phyloP scores from a whole-genome alignment of 768 basidiomycete genomes.

The Ephemerocybe angulata region DNA sequence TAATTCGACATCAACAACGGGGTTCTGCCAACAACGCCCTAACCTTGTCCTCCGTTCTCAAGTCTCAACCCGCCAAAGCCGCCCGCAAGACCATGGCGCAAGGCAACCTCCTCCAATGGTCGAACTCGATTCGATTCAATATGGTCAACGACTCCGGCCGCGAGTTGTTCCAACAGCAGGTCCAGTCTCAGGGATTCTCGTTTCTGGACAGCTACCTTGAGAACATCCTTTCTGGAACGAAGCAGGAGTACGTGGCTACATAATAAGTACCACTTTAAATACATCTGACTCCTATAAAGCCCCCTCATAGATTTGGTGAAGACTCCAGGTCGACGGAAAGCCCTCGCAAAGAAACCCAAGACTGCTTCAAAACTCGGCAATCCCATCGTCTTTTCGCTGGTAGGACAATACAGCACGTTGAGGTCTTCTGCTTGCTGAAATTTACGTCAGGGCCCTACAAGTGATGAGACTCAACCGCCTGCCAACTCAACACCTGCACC shows the following conservation, averaged over 20 bases:
- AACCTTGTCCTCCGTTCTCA: background rate
- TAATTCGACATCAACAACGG: background rate
- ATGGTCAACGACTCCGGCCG: slow-evolving; percentile 75
- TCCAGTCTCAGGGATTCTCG: slow-evolving; percentile 71
- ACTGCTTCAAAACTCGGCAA: slow-evolving; percentile 44
- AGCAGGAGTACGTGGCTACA: slow-evolving; percentile 52
- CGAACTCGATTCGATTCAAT: slow-evolving; percentile 56
- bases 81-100: slow-evolving; percentile 35
- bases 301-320: slow-evolving; percentile 78
- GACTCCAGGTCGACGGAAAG: slow-evolving; percentile 75
- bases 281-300: slow-evolving; percentile 31
- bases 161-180: slow-evolving; percentile 65
- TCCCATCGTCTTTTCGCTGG: slow-evolving; percentile 40
- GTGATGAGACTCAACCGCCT: background rate
- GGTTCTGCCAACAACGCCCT: background rate
- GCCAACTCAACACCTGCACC: background rate
- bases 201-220: slow-evolving; percentile 79
- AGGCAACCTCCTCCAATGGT: slow-evolving; percentile 65
- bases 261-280: background rate
- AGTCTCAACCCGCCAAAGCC: background rate
- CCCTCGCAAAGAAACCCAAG: slow-evolving; percentile 47
- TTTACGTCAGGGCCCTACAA: background rate
- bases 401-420: slow-evolving; percentile 20
- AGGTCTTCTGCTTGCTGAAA: background rate
- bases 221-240: slow-evolving; percentile 62